Conservation (phyloP, 345 rosid genomes). For the Moricandia arvensis region DNA sequence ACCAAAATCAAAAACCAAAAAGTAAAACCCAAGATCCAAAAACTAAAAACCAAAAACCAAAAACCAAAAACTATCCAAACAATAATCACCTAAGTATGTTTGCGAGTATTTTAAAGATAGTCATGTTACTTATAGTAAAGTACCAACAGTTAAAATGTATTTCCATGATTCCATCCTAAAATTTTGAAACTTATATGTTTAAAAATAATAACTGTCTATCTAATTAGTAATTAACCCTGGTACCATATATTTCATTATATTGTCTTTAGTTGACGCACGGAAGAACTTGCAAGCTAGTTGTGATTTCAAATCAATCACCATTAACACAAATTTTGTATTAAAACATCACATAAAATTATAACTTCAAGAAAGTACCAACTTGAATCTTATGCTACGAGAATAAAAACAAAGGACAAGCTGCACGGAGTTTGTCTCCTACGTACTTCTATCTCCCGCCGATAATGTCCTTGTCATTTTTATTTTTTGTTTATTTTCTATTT, state of each 20-base stretch:
- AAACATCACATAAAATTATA: not conserved
- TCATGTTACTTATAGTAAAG: not conserved
- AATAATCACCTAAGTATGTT: too few species aligned
- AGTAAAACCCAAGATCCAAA: too few species aligned
- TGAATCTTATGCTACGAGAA: conserved; percentile 12
- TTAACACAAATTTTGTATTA: not conserved
- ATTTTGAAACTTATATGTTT: not conserved
- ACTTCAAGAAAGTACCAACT: conserved; percentile 21
- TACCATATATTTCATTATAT: too few species aligned
- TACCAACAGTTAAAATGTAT: not conserved
- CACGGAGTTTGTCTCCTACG: not conserved
- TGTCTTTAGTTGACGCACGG: not conserved
- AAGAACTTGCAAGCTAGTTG: not conserved
- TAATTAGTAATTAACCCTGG: not conserved
- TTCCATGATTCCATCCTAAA: not conserved
- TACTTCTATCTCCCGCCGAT: not conserved
- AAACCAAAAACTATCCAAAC: too few species aligned
- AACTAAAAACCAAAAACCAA: too few species aligned
- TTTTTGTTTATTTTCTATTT: not conserved
- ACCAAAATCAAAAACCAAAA: too few species aligned
- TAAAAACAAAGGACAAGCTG: not conserved
- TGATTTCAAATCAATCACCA: conserved; percentile 7
- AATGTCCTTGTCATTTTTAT: not conserved
- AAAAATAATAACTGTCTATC: not conserved
- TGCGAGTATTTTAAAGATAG: too few species aligned